A percentile compares a stretch with the other conserved stretches of the same genome.
phyloP scores from a whole-genome alignment of 2,329 filamentous ascomycete genomes.

The Aspergillus arachidicola region DNA sequence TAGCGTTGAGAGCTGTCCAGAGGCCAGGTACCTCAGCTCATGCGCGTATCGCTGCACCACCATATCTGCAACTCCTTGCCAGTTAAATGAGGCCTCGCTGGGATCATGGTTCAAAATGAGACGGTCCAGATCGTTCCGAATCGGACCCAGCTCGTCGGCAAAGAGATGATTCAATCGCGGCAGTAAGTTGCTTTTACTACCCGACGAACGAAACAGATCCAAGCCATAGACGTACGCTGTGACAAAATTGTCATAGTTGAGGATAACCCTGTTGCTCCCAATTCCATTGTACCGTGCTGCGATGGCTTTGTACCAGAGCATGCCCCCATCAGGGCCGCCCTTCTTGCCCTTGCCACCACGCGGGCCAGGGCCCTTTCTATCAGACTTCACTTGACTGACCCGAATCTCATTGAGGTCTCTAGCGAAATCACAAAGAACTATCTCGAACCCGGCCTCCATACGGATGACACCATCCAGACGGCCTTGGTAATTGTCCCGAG shows the following conservation, averaged over 20 bases:
- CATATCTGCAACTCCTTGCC: slow-evolving; percentile 70
- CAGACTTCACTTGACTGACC: slow-evolving; percentile 32
- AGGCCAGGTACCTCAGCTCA: slow-evolving; percentile 49
- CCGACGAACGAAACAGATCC: slow-evolving; percentile 39
- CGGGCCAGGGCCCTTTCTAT: background rate
- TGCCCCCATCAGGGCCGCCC: background rate
- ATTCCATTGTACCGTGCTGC: slow-evolving; percentile 36
- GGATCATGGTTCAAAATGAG: slow-evolving; percentile 42
- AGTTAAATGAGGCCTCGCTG: slow-evolving; percentile 51
- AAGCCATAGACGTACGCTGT: slow-evolving; percentile 49
- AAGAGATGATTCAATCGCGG: slow-evolving; percentile 42
- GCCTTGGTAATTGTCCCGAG: slow-evolving; percentile 51
- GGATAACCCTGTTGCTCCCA: slow-evolving; percentile 42
- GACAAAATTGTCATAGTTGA: slow-evolving; percentile 55
- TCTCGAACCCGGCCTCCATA: slow-evolving; percentile 71
- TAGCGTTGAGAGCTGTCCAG: slow-evolving; percentile 27
- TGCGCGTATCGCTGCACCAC: slow-evolving; percentile 64
- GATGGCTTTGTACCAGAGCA: slow-evolving; percentile 26
- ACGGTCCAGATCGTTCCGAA: slow-evolving; percentile 49
- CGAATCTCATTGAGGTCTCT: slow-evolving; percentile 40
- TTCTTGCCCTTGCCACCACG: background rate
- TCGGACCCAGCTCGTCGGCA: slow-evolving; percentile 33
- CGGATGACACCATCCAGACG: slow-evolving; percentile 65
- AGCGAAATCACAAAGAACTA: slow-evolving; percentile 68
- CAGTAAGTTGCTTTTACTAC: slow-evolving; percentile 34